A percentile compares a stretch with the other conserved stretches of the same genome.
phyloP scores from a whole-genome alignment of 2,329 filamentous ascomycete genomes.

The Fusarium mexicanum region DNA sequence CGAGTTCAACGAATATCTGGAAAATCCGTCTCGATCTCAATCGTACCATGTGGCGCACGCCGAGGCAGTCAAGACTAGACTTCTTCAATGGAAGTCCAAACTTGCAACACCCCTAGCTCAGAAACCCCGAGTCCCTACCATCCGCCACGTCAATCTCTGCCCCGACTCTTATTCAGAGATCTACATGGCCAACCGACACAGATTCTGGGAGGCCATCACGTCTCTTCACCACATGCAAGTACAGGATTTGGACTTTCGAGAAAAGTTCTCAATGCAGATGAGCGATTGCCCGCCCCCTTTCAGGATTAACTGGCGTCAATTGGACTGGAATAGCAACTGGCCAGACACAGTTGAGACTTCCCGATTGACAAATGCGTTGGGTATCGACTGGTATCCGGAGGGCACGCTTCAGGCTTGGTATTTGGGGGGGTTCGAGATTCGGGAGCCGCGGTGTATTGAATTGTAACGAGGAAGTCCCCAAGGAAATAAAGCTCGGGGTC shows the following conservation, averaged over 20 bases:
- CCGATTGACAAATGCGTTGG: neutral
- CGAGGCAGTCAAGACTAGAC: neutral
- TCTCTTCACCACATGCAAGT: neutral
- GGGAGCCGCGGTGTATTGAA: neutral
- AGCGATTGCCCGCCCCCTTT: neutral
- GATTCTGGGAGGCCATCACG: neutral
- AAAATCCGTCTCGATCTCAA: too few species aligned
- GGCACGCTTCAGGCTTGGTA: neutral
- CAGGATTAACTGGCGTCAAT: neutral
- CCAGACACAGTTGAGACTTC: neutral
- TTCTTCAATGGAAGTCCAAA: neutral
- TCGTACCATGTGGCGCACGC: neutral
- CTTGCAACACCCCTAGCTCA: neutral
- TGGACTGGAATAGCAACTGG: neutral
- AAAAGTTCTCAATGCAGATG: neutral
- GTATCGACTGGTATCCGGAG: neutral
- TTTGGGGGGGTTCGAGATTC: neutral
- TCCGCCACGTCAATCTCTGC: neutral
- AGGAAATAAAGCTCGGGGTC: too few species aligned
- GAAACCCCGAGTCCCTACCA: neutral
- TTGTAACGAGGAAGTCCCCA: neutral
- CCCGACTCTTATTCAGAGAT: neutral
- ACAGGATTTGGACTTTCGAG: neutral
- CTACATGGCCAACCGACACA: neutral
- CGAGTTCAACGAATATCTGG: neutral